Evolutionary conservation across 1,284 basidiomycete species (phyloP), one percentile per base, ranked within the genome.

Genomic region (Tilletiaria anomala): DNA sequence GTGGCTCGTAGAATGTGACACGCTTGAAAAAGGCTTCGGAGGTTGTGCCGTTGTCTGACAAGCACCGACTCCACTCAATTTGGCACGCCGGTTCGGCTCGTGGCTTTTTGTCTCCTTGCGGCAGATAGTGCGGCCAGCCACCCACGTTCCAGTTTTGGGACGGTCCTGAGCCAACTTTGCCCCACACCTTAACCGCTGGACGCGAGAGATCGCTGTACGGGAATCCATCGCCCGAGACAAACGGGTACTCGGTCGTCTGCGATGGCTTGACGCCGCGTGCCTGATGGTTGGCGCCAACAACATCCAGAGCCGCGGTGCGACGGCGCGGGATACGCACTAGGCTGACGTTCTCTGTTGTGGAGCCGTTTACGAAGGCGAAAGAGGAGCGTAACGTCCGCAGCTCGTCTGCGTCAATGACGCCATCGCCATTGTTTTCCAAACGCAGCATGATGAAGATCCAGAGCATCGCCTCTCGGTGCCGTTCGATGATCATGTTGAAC

Each of bases 391-490:
- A n/a, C 8, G n/a, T n/a, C n/a, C n/a, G 26, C 10, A 29, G n/a
- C n/a, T 29, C 26, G 8, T 29, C 26, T 8, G 8, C 8, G 26
- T 29, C 26, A 8, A 29, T n/a, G 10, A 8, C n/a, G 10, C 44
- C 36, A 26, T 39, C 37, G 10, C 19, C 37, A 22, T 40, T 39
- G 31, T 14, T 35, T 32, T 61, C 58, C 17, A 51, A 15, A 23
- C 24, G 44, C 1, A 54, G 42, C 32, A 61, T 40, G 40, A 61
- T 45, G 36, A 53, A 58, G 35, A 40, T 47, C 58, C 58, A 61
- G 11, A 61, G 45, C 26, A 56, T n/a, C 4, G 58, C 58, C 38
- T 61, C 56, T 3, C 57, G 46, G 37, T 57, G 57, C 3, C 57
- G 44, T 35, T 61, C 57, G 12, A 61, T 37, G 4, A 53, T 45